These are phyloP conservation scores for Cryptococcus floricola DNA, from an alignment of 1,284 basidiomycete genomes.

Conservation along the genomic window DNA sequence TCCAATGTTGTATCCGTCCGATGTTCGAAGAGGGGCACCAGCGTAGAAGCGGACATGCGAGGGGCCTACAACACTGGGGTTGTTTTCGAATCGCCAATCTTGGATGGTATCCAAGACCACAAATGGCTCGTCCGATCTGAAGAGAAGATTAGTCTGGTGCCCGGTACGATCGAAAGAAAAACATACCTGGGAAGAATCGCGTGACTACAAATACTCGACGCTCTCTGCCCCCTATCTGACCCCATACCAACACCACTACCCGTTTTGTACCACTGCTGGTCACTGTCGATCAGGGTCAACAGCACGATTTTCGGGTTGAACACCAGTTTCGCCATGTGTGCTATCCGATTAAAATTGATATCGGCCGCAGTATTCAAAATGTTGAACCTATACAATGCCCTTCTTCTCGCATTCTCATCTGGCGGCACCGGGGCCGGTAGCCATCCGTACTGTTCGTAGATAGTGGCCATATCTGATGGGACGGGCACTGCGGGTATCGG, in stretches of 20 bases:
- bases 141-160: not conserved
- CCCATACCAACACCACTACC: slow-evolving; percentile 62
- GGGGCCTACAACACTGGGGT: slow-evolving; percentile 69
- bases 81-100: slow-evolving; percentile 76
- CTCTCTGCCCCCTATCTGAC: slow-evolving; percentile 56
- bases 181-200: slow-evolving; percentile 71
- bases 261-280: slow-evolving; percentile 82
- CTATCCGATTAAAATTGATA: slow-evolving; percentile 86
- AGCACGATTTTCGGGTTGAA: slow-evolving; percentile 83
- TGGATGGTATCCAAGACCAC: slow-evolving; percentile 71
- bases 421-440: slow-evolving; percentile 74
- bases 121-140: slow-evolving; percentile 78
- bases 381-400: slow-evolving; percentile 77
- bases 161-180: not conserved
- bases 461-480: slow-evolving; percentile 50
- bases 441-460: slow-evolving; percentile 62
- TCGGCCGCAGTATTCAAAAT: slow-evolving; percentile 80
- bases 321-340: slow-evolving; percentile 82
- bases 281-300: slow-evolving; percentile 75
- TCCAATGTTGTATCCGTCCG: slow-evolving; percentile 87
- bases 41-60: slow-evolving; percentile 85
- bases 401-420: slow-evolving; percentile 70
- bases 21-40: slow-evolving; percentile 79
- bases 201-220: slow-evolving; percentile 76
- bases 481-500: slow-evolving; percentile 16